A percentile compares a stretch with the other conserved stretches of the same genome.
Evolutionary conservation across 768 basidiomycete species (phyloP).

Genomic region (Gymnopilus dilepis): DNA sequence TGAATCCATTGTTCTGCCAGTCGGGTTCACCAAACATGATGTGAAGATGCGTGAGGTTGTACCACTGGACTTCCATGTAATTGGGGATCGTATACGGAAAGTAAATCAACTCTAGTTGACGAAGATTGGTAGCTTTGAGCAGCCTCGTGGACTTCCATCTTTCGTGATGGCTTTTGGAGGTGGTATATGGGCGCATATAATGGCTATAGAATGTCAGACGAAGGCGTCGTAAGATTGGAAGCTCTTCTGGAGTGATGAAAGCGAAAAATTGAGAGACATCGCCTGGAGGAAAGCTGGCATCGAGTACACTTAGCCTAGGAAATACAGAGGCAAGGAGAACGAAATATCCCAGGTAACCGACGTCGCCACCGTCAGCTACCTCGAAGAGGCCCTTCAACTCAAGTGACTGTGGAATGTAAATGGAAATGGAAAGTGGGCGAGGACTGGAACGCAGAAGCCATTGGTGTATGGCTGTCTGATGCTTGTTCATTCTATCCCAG

Average conservation of each 20-base stretch:
- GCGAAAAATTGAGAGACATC: conserved; percentile 7
- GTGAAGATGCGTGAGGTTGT: conserved; percentile 4
- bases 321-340: conserved; percentile 2
- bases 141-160: not conserved
- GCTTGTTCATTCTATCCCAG: not conserved
- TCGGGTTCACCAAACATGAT: not conserved
- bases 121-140: conserved; percentile 3
- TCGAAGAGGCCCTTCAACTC: not conserved
- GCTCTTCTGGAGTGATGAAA: not conserved
- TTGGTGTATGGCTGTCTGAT: conserved; percentile 5
- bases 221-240: conserved; percentile 12
- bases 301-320: not conserved
- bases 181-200: too few relatives aligned
- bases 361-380: not conserved
- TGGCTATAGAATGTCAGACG: conserved; percentile 4
- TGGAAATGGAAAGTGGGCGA: conserved; percentile 14
- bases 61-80: conserved; percentile 5
- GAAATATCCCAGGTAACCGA: conserved; percentile 1
- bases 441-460: conserved; percentile 17
- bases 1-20: not conserved
- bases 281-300: not conserved
- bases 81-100: not conserved
- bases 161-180: not conserved
- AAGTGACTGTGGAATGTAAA: conserved; percentile 3
- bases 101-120: not conserved